Conservation (phyloP, 169 alveolate species). For the Nephromyces sp. region DNA sequence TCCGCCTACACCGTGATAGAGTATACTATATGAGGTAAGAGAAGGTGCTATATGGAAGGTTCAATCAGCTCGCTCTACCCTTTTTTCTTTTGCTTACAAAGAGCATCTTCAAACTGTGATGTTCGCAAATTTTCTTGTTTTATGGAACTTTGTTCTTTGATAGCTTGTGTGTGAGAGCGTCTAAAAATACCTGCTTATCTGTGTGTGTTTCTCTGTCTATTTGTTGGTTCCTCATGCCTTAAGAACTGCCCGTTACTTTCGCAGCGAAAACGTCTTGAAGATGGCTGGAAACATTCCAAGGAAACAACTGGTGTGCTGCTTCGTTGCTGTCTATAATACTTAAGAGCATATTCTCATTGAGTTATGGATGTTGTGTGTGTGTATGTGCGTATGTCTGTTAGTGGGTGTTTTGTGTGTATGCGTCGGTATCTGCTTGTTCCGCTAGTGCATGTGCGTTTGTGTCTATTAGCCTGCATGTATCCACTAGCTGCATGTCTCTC, state of each 20-base stretch:
- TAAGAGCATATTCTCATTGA: not conserved
- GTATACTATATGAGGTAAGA: constrained; percentile 64
- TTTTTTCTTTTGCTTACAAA: not conserved
- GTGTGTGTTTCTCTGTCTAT: not conserved
- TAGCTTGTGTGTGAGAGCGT: not conserved
- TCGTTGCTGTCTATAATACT: not conserved
- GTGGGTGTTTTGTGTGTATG: not conserved
- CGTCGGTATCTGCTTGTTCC: not conserved
- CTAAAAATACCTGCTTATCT: not conserved
- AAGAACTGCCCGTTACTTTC: too few species aligned
- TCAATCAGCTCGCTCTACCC: not conserved
- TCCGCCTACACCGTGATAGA: constrained; percentile 68
- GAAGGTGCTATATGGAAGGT: not conserved
- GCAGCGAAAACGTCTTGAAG: constrained; percentile 54
- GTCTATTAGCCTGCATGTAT: not conserved
- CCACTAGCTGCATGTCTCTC: not conserved
- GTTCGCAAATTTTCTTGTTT: not conserved
- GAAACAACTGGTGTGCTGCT: constrained; percentile 48
- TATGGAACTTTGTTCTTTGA: not conserved
- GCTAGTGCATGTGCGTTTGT: not conserved
- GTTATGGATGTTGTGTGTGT: not conserved
- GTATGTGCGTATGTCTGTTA: too few species aligned
- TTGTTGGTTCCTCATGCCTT: too few species aligned
- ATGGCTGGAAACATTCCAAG: constrained; percentile 64
- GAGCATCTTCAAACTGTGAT: not conserved